Evolutionary conservation across 139 green algal genomes (phyloP).

Genomic region (Auxenochlorella pyrenoidosa): DNA sequence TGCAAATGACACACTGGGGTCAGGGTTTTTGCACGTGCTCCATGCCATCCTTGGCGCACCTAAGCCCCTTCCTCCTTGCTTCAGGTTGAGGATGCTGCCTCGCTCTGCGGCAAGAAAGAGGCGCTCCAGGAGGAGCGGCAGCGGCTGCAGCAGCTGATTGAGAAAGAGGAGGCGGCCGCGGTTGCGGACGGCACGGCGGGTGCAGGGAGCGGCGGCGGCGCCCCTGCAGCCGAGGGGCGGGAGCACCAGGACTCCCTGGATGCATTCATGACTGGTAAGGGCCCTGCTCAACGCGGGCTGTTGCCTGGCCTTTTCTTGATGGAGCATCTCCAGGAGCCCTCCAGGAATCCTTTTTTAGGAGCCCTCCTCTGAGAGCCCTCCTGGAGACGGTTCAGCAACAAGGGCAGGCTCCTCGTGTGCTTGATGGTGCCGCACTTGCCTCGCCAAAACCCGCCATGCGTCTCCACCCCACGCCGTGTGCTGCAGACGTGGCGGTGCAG

Average conservation of each 20-base stretch:
- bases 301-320: not conserved
- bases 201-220: not conserved
- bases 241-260: conserved; percentile 71
- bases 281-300: not conserved
- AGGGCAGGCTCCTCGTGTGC: no score
- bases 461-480: no score
- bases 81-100: conserved; percentile 61
- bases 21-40: no score
- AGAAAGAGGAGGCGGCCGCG: conserved; percentile 40
- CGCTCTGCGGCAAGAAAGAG: conserved; percentile 68
- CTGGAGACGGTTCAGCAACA: no score
- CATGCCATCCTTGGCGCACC: no score
- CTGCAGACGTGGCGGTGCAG: conserved; percentile 55
- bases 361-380: no score
- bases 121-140: conserved; percentile 53
- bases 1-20: no score
- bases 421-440: no score
- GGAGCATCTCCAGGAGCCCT: no score
- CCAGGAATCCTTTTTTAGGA: no score
- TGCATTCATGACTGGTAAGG: conserved; percentile 74
- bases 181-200: not conserved
- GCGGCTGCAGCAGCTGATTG: conserved; percentile 39
- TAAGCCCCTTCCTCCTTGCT: not conserved
- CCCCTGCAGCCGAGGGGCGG: not conserved
- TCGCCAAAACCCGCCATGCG: no score